Base-by-base conservation (phyloP, 257 asterid genomes). In the Plectranthus barbatus region DNA sequence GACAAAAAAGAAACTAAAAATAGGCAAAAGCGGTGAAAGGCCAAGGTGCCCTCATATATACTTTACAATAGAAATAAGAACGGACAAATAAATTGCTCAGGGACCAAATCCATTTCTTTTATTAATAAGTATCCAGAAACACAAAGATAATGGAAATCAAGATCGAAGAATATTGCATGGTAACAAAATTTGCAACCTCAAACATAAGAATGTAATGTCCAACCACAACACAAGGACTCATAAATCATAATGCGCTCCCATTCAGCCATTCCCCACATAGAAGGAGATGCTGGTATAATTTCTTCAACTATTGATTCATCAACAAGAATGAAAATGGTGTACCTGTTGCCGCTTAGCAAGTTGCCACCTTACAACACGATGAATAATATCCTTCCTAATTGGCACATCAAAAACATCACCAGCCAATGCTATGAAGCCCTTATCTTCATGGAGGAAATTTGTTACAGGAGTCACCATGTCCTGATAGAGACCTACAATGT, bases 311-410 rank as follows among this genome's bases (percentile, higher is more conserved):
- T 6, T 50, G 64, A 39, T 73, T 37, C 56, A 57, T 10, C 55
- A 71, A 60, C 66, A 57, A 57, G 60, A 23, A 18, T 39, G 59
- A 64, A 19, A 49, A 14, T 6, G 6, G 33, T 46, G 9, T 10
- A 88, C 98, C 95, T 92, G 97, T 69, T 80, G 97, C 44, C 91
- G 75, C 76, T 91, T 91, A 19, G 98, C 98, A 54, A 88, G 98
- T 84, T 91, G 98, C 95, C 95, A 91, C 73, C 97, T 86, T n/a
- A 89, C 97, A 47, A 92, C 99, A 65, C 95, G 97, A 49, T 92
- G 99, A 62, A 89, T 74, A 59, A 92, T 89, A 81, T 89, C 99
- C 73, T 85, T 92, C 79, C 93, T 83, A 29, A 92, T 79, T 31
- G 97, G 96, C 9, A 88, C 95, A 70, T 88, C 95, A 72, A 92